A percentile compares a stretch with the other conserved stretches of the same genome.
These are phyloP conservation scores for Pseudopediastrum boryanum DNA, from an alignment of 139 green algal species.

Conservation along the genomic window DNA sequence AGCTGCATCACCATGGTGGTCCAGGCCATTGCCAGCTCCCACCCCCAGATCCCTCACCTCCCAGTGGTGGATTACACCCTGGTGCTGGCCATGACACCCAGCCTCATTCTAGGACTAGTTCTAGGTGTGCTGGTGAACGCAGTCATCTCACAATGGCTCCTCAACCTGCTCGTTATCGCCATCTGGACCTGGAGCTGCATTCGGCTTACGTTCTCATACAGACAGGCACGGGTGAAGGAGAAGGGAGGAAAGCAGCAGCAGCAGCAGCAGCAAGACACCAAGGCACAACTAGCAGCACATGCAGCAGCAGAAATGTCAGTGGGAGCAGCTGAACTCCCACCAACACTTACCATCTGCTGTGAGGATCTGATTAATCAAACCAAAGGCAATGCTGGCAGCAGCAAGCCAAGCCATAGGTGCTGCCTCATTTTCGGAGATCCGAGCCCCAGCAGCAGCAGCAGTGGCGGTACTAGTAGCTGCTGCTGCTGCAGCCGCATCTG, in stretches of 20 bases:
- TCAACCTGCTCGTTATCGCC: slow-evolving; percentile 7
- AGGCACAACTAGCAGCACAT: neutral
- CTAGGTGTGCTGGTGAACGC: slow-evolving; percentile 9
- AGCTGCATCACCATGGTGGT: slow-evolving; percentile 15
- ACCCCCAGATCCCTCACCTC: neutral
- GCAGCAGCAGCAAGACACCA: neutral
- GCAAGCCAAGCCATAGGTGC: too few relatives aligned
- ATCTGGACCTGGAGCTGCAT: slow-evolving; percentile 18
- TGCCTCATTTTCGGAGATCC: too few relatives aligned
- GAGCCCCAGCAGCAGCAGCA: too few relatives aligned
- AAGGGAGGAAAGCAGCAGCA: neutral
- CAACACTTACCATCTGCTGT: too few relatives aligned
- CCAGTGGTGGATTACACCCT: slow-evolving; percentile 7
- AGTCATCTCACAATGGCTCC: slow-evolving; percentile 4
- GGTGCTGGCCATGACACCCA: neutral
- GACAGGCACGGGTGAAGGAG: neutral
- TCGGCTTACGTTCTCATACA: neutral
- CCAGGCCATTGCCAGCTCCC: neutral
- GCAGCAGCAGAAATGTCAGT: neutral
- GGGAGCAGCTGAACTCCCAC: neutral
- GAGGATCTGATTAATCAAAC: too few relatives aligned
- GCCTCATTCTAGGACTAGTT: neutral
- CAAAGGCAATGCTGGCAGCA: too few relatives aligned
- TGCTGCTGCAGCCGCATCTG: too few relatives aligned
- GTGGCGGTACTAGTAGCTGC: too few relatives aligned